Conservation (phyloP, 2,329 filamentous ascomycete species). For the Fusarium ramigenum region DNA sequence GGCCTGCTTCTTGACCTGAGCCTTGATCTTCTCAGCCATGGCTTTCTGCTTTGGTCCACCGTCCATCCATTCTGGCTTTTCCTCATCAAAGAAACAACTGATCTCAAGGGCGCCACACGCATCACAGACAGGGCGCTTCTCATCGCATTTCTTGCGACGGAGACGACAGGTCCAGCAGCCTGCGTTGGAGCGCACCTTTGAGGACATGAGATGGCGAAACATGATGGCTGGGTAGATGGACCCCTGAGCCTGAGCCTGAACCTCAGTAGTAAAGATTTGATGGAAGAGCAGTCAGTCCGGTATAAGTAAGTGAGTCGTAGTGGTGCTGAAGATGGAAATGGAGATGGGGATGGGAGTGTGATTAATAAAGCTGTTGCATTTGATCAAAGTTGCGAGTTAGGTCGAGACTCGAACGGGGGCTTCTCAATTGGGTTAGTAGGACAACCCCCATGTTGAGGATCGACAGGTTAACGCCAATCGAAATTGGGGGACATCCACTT, state of each 20-base stretch:
- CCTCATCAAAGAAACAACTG: conserved; percentile 61
- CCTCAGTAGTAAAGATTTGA: neutral
- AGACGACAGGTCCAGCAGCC: conserved; percentile 71
- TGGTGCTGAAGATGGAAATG: neutral
- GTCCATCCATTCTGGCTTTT: conserved; percentile 69
- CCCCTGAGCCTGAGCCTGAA: neutral
- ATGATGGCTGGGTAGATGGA: conserved; percentile 16
- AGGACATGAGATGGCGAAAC: conserved; percentile 44
- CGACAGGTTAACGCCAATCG: conserved; percentile 26
- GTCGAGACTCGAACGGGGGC: conserved; percentile 2
- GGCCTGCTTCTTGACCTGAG: conserved; percentile 65
- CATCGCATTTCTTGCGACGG: conserved; percentile 70
- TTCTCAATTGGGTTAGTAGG: conserved; percentile 23
- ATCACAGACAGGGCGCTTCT: conserved; percentile 61
- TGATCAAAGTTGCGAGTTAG: conserved; percentile 4
- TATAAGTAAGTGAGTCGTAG: neutral
- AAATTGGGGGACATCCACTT: neutral
- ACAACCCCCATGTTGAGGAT: conserved; percentile 24
- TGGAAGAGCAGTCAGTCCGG: neutral
- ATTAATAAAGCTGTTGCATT: neutral
- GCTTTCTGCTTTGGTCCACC: conserved; percentile 58
- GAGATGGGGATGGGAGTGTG: neutral
- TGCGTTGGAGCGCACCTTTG: conserved; percentile 52
- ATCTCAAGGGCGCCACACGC: conserved; percentile 64
- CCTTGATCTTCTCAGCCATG: conserved; percentile 63